Conservation (phyloP, 106 monocot genomes). For the Vanilla planifolia region DNA sequence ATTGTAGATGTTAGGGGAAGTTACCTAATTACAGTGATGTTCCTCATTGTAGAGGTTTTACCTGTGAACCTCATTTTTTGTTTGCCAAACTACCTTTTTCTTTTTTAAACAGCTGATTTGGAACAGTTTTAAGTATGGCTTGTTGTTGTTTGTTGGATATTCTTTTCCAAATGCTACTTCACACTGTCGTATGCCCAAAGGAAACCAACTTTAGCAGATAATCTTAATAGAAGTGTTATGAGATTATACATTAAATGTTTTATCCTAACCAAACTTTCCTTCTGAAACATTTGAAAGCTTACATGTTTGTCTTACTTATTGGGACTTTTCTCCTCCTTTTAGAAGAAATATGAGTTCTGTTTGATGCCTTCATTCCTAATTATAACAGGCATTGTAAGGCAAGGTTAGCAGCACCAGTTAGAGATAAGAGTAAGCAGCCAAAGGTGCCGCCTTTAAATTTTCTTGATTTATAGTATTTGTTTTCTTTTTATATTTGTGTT, state of each 20-base stretch:
- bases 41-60: no score
- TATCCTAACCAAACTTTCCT: neutral
- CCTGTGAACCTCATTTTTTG: no score
- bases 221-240: neutral
- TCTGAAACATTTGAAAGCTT: neutral
- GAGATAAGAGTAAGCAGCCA: constrained; percentile 93
- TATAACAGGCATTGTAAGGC: constrained; percentile 84
- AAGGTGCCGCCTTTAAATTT: constrained; percentile 46
- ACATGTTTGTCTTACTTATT: neutral
- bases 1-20: no score
- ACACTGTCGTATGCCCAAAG: neutral
- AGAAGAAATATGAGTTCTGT: neutral
- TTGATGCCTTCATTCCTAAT: constrained; percentile 2
- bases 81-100: no score
- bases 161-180: no score
- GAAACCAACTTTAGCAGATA: neutral
- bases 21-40: no score
- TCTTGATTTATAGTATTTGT: neutral
- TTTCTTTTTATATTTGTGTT: neutral
- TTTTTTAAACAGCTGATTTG: no score
- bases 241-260: neutral
- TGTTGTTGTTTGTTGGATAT: neutral
- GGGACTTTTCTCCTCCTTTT: neutral
- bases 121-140: no score
- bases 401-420: constrained; percentile 70